Evolutionary conservation across 75 land plant genomes (phyloP).

Genomic region (Cryptomeria japonica): DNA sequence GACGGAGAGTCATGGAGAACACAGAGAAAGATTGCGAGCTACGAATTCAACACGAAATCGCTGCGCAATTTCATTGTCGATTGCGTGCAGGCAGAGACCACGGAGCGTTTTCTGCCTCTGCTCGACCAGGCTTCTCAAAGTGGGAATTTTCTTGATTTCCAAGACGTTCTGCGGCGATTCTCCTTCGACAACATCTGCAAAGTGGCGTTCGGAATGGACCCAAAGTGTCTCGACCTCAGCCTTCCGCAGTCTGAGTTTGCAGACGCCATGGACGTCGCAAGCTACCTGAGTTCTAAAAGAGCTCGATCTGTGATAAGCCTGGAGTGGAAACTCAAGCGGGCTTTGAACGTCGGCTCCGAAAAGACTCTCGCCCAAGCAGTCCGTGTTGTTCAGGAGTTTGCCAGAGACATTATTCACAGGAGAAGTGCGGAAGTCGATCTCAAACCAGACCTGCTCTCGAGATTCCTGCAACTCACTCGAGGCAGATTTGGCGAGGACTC

Average conservation of each 20-base stretch:
- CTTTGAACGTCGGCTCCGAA: conserved; percentile 33
- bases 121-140: conserved; percentile 22
- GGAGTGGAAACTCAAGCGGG: conserved; percentile 26
- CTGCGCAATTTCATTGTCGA: conserved; percentile 32
- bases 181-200: conserved; percentile 58
- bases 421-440: background rate
- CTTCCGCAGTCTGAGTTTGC: conserved; percentile 30
- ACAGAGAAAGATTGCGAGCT: conserved; percentile 66
- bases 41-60: conserved; percentile 50
- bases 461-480: conserved; percentile 17
- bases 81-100: conserved; percentile 21
- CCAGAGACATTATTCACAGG: conserved; percentile 13
- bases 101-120: conserved; percentile 33
- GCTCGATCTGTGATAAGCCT: background rate
- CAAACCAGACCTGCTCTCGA: conserved; percentile 20
- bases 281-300: conserved; percentile 14
- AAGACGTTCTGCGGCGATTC: conserved; percentile 51
- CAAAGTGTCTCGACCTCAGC: conserved; percentile 29
- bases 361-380: conserved; percentile 22
- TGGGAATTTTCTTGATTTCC: conserved; percentile 37
- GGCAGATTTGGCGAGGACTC: background rate
- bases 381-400: conserved; percentile 27
- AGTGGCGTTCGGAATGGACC: conserved; percentile 57
- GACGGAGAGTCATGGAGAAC: conserved; percentile 66
- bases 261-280: conserved; percentile 47